Evolutionary conservation across 169 alveolate genomes (phyloP).

Genomic region (Plasmodium knowlesi): DNA sequence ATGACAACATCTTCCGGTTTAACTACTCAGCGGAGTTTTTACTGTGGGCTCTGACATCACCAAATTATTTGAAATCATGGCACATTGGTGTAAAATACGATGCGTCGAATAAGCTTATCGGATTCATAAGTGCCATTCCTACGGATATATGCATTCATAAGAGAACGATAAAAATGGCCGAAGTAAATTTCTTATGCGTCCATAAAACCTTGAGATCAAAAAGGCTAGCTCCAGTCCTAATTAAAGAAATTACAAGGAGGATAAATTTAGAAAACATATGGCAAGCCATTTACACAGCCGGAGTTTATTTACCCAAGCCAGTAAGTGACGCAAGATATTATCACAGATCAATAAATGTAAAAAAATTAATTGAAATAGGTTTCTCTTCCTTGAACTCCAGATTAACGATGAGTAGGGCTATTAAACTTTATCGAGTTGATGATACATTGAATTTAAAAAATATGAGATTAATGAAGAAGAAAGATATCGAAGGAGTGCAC

Average conservation of each 20-base stretch:
- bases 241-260: conserved; percentile 98
- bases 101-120: conserved; percentile 89
- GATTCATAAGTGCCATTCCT: conserved; percentile 97
- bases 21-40: conserved; percentile 96
- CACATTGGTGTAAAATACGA: conserved; percentile 93
- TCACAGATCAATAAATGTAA: conserved; percentile 90
- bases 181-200: conserved; percentile 97
- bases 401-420: conserved; percentile 92
- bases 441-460: conserved; percentile 80
- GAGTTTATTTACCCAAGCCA: conserved; percentile 96
- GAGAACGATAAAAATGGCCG: conserved; percentile 89
- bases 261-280: conserved; percentile 94
- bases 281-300: conserved; percentile 99
- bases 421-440: conserved; percentile 89
- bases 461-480: conserved; percentile 90
- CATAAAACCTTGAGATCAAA: conserved; percentile 97
- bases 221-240: conserved; percentile 95
- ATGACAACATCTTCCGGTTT: conserved; percentile 96
- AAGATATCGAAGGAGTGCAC: conserved; percentile 89
- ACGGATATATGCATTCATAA: conserved; percentile 88
- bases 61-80: conserved; percentile 92
- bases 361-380: conserved; percentile 88
- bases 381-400: conserved; percentile 88
- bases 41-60: conserved; percentile 96
- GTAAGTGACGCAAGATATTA: conserved; percentile 93